Base-by-base conservation (phyloP, 2,329 filamentous ascomycete genomes). In the Chaetothyriales sp. region DNA sequence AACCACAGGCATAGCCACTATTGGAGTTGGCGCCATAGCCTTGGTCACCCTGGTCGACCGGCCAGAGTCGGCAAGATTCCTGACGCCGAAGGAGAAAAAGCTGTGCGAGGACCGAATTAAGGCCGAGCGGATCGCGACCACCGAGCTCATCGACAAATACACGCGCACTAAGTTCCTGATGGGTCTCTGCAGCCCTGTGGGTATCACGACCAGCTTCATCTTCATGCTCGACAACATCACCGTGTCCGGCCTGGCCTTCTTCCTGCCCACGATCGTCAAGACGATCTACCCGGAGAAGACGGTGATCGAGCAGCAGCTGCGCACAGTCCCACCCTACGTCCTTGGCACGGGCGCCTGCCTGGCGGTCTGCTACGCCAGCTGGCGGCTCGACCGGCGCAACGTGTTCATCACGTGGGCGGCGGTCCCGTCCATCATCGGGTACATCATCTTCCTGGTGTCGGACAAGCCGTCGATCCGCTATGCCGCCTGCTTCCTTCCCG, bases 161-260 rank as follows among this genome's bases (percentile, higher is more conserved):
- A 77, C 82, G 64, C 65, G 58, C 43, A 68, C 68, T 22, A 86
- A 84, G 66, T 69, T 78, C 0, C 59, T 77, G 43, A 70, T 72
- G 3, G 83, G 82, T 6, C 79, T 85, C 56, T 73, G 79, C 62
- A 80, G 72, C 56, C 83, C 83, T 0, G 73, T 83, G 36, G 79
- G 78, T 0, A 58, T 83, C 0, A 65, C 65, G 7, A 80, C 74
- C 0, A 63, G 76, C 0, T 66, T 79, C 56, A 73, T 81, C 57
- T 82, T 83, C 66, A 65, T 81, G 0, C 71, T 83, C 50, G 72
- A 81, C 70, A 83, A 83, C 65, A 76, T 86, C 61, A 85, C 81
- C 0, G 81, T 85, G 2, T 80, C 84, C 61, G 81, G 81, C 2
- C 69, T 86, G 3, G 78, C 78, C 1, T 84, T 84, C 70, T 85